phyloP scores from a whole-genome alignment of 257 asterid species.

The Voacanga thouarsii region DNA sequence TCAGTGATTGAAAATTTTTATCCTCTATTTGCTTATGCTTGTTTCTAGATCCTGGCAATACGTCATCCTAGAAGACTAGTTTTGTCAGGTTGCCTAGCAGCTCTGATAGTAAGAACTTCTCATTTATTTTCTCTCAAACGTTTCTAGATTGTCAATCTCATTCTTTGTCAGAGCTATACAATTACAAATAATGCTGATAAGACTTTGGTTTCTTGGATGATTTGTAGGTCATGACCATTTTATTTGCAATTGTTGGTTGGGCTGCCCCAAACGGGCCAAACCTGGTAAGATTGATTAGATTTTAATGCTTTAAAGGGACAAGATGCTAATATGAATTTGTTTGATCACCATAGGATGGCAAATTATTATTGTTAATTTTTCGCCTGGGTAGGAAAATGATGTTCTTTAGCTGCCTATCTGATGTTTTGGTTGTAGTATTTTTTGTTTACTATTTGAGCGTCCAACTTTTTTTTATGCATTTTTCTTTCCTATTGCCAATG shows the following conservation, averaged over 20 bases:
- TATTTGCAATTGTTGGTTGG: constrained; percentile 96
- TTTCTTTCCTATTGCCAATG: constrained; percentile 7
- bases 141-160: background rate
- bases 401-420: too few species aligned
- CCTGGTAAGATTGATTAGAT: constrained; percentile 44
- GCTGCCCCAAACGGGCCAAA: constrained; percentile 99
- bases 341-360: background rate
- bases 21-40: background rate
- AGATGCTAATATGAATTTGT: constrained; percentile 14
- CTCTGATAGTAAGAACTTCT: constrained; percentile 65
- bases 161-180: background rate
- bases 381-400: background rate
- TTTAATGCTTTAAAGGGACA: background rate
- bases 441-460: background rate
- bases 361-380: background rate
- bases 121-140: background rate
- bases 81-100: constrained; percentile 88
- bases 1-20: background rate
- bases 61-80: constrained; percentile 95
- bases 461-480: background rate
- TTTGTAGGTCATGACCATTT: constrained; percentile 85
- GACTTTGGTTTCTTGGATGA: constrained; percentile 11
- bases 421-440: background rate
- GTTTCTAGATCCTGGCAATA: constrained; percentile 85
- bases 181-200: background rate